Conservation (phyloP, 257 asterid genomes). For the Phtheirospermum japonicum region DNA sequence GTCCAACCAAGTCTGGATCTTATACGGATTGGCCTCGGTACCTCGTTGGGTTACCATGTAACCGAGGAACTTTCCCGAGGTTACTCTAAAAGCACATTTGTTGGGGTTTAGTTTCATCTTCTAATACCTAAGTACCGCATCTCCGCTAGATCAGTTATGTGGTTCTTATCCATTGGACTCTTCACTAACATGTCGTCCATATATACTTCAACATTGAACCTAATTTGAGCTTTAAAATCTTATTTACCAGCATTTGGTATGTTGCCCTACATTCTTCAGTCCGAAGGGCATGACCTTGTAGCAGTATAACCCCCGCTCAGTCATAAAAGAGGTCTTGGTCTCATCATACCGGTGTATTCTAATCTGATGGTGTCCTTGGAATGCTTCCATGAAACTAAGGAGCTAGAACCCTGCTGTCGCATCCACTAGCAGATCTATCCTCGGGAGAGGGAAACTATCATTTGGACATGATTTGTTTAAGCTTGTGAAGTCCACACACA, state of each 20-base stretch:
- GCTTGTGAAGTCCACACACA: too few species aligned
- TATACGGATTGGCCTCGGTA: conserved; percentile 8
- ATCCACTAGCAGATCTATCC: neutral
- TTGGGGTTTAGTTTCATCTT: neutral
- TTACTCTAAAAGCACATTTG: too few species aligned
- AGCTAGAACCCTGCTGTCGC: too few species aligned
- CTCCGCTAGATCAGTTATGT: neutral
- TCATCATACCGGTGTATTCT: neutral
- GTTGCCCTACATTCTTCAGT: neutral
- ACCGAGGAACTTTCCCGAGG: too few species aligned
- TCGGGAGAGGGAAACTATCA: neutral
- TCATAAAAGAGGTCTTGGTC: neutral
- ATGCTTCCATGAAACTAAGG: neutral
- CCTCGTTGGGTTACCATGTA: neutral
- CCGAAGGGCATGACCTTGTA: too few species aligned
- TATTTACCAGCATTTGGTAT: neutral
- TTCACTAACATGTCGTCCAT: neutral
- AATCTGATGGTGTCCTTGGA: neutral
- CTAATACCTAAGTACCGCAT: neutral
- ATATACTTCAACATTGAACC: too few species aligned
- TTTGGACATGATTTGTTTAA: neutral
- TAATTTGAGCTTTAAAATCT: neutral
- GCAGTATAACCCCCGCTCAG: neutral
- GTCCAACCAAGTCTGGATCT: neutral
- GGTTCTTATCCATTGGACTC: neutral